phyloP scores from a whole-genome alignment of 1,139 yeast species.

The Protomyces lactucae-debilis region DNA sequence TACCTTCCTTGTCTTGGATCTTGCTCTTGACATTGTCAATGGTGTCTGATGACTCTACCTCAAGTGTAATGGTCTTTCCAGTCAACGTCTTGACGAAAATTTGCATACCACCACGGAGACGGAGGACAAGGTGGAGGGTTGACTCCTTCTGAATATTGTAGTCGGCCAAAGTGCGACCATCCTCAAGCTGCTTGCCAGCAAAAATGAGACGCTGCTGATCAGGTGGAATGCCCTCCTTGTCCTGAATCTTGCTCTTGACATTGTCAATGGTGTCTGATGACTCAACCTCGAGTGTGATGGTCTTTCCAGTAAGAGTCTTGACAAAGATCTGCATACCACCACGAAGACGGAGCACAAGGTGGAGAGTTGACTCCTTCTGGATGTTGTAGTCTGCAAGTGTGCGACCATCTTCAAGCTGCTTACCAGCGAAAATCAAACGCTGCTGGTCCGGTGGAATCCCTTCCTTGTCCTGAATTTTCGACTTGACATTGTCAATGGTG shows the following conservation, averaged over 20 bases:
- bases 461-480: slow-evolving; percentile 85
- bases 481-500: slow-evolving; percentile 84
- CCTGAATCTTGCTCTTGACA: slow-evolving; percentile 88
- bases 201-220: slow-evolving; percentile 91
- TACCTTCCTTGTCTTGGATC: slow-evolving; percentile 96
- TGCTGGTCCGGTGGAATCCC: slow-evolving; percentile 89
- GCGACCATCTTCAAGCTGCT: slow-evolving; percentile 84
- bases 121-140: slow-evolving; percentile 91
- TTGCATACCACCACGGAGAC: slow-evolving; percentile 60
- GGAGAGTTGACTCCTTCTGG: slow-evolving; percentile 83
- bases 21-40: slow-evolving; percentile 89
- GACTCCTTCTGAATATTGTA: slow-evolving; percentile 99
- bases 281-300: slow-evolving; percentile 92
- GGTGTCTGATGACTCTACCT: slow-evolving; percentile 90
- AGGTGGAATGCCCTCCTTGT: slow-evolving; percentile 93
- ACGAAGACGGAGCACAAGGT: slow-evolving; percentile 79
- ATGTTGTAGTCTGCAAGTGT: slow-evolving; percentile 84
- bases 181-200: slow-evolving; percentile 92
- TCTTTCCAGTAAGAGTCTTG: slow-evolving; percentile 98
- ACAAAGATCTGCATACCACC: slow-evolving; percentile 79
- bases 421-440: slow-evolving; percentile 80
- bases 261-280: slow-evolving; percentile 91
- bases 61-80: slow-evolving; percentile 87
- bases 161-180: slow-evolving; percentile 93
- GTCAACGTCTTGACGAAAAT: slow-evolving; percentile 83